phyloP scores from a whole-genome alignment of 768 basidiomycete genomes.

The Lyophyllum semitale region DNA sequence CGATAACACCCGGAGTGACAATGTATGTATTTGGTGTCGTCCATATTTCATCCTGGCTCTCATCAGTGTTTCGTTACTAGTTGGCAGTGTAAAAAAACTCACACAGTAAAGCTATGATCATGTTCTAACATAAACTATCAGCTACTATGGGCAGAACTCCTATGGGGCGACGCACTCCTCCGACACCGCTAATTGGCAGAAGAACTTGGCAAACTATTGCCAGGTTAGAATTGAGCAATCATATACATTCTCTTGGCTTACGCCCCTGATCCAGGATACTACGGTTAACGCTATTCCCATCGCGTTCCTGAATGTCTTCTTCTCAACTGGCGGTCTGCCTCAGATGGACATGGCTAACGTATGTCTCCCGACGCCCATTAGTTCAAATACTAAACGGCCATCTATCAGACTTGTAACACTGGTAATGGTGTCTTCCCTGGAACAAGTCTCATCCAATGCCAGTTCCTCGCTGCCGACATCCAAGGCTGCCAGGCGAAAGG shows the following conservation, averaged over 20 bases:
- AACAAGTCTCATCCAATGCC: conserved; percentile 62
- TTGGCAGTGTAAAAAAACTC: conserved; percentile 51
- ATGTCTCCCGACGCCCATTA: conserved; percentile 3
- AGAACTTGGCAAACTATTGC: conserved; percentile 64
- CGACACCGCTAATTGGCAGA: conserved; percentile 58
- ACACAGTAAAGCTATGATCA: not conserved
- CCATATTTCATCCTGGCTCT: not conserved
- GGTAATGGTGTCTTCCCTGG: conserved; percentile 58
- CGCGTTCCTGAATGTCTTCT: conserved; percentile 65
- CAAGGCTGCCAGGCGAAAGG: conserved; percentile 63
- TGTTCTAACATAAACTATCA: conserved; percentile 21
- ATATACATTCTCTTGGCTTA: not conserved
- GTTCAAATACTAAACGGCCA: not conserved
- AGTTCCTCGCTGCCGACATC: conserved; percentile 59
- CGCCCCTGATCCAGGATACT: conserved; percentile 42
- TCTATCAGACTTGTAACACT: conserved; percentile 58
- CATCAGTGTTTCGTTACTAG: conserved; percentile 26
- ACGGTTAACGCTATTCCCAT: conserved; percentile 60
- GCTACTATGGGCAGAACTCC: conserved; percentile 78
- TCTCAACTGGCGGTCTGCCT: conserved; percentile 57
- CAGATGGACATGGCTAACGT: conserved; percentile 66
- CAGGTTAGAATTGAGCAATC: conserved; percentile 22
- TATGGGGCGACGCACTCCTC: conserved; percentile 56
- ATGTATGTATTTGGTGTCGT: conserved; percentile 25
- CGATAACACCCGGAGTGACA: conserved; percentile 36